These are phyloP conservation scores for Sparassis latifolia DNA, from an alignment of 1,284 basidiomycete species.

Conservation along the genomic window DNA sequence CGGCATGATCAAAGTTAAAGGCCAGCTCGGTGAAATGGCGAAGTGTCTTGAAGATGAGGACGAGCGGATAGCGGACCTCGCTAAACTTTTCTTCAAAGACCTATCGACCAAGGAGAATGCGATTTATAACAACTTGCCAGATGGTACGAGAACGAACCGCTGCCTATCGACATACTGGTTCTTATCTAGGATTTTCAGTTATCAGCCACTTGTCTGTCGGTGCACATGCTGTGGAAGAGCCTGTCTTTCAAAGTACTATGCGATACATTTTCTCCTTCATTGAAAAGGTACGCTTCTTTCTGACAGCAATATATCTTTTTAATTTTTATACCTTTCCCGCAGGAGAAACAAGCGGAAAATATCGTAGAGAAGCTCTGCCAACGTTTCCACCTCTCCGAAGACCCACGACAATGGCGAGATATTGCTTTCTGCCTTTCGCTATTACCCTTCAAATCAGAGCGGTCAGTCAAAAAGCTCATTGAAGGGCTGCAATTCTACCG, in stretches of 20 bases:
- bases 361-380: slow-evolving; percentile 95
- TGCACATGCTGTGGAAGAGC: slow-evolving; percentile 90
- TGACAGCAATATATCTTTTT: neutral
- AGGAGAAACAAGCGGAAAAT: slow-evolving; percentile 94
- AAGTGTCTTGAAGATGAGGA: slow-evolving; percentile 98
- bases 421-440: slow-evolving; percentile 94
- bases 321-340: slow-evolving; percentile 2
- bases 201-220: slow-evolving; percentile 93
- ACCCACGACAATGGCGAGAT: slow-evolving; percentile 94
- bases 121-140: slow-evolving; percentile 97
- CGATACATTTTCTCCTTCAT: slow-evolving; percentile 95
- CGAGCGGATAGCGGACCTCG: slow-evolving; percentile 82
- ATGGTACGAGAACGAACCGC: slow-evolving; percentile 43
- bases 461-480: slow-evolving; percentile 93
- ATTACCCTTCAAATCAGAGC: slow-evolving; percentile 94
- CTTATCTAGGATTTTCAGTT: slow-evolving; percentile 41
- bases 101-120: slow-evolving; percentile 98
- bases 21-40: slow-evolving; percentile 98
- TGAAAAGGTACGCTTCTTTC: slow-evolving; percentile 69
- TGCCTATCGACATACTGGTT: neutral
- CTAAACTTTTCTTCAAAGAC: slow-evolving; percentile 96
- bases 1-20: slow-evolving; percentile 99
- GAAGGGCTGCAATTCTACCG: slow-evolving; percentile 89
- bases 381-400: slow-evolving; percentile 84
- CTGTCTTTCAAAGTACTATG: slow-evolving; percentile 89